Conservation (phyloP, 129 eudicot species). For the Solidago caesia region DNA sequence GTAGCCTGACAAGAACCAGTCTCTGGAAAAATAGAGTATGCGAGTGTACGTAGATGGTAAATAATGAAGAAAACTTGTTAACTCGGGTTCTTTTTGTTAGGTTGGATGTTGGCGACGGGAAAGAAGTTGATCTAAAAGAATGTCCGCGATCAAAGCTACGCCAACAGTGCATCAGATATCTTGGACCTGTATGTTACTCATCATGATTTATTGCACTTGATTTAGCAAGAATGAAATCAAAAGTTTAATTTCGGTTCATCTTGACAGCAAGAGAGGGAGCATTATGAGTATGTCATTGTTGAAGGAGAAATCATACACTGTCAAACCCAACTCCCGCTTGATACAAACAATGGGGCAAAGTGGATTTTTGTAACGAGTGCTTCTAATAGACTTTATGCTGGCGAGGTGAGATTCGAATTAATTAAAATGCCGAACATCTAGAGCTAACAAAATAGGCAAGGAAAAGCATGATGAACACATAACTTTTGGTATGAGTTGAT, state of each 20-base stretch:
- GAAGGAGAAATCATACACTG: conserved; percentile 69
- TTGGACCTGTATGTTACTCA: conserved; percentile 79
- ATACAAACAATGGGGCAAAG: conserved; percentile 60
- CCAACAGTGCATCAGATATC: conserved; percentile 85
- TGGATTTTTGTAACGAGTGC: conserved; percentile 96
- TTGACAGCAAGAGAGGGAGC: conserved; percentile 79
- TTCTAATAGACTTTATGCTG: conserved; percentile 61
- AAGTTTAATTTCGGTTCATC: background rate
- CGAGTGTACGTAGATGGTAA: background rate
- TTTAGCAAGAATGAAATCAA: background rate
- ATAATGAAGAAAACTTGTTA: background rate
- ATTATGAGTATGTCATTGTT: conserved; percentile 62
- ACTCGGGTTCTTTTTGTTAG: conserved; percentile 31
- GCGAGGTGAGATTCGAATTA: conserved; percentile 55
- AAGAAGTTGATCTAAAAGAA: conserved; percentile 71
- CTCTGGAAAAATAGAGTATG: background rate
- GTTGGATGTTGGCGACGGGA: conserved; percentile 98
- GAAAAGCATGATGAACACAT: too few relatives aligned
- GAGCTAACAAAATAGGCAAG: too few relatives aligned
- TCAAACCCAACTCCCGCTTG: conserved; percentile 48
- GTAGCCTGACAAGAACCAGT: too few relatives aligned
- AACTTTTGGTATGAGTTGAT: too few relatives aligned
- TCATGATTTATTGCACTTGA: background rate
- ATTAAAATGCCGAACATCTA: too few relatives aligned
- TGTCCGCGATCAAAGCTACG: conserved; percentile 89